A percentile compares a stretch with the other conserved stretches of the same genome.
phyloP scores from a whole-genome alignment of 495 filamentous ascomycete species.

The Articulospora tetracladia region DNA sequence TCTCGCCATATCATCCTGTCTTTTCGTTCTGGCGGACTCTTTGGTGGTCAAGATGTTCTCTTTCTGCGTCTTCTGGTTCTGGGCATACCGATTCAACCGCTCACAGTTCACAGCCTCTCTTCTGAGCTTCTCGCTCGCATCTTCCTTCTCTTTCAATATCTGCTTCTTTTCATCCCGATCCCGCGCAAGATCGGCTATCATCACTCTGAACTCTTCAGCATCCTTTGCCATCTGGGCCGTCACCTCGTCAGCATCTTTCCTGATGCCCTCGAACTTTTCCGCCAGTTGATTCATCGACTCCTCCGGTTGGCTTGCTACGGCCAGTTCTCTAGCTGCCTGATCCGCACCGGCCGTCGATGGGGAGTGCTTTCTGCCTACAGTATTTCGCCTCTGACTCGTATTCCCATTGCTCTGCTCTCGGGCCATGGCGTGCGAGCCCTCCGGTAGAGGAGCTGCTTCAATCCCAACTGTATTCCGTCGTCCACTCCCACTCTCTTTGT shows the following conservation, averaged over 20 bases:
- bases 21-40: slow-evolving; percentile 56
- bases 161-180: slow-evolving; percentile 72
- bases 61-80: slow-evolving; percentile 73
- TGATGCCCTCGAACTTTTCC: slow-evolving; percentile 64
- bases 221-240: slow-evolving; percentile 53
- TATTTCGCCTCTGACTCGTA: slow-evolving; percentile 57
- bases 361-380: slow-evolving; percentile 70
- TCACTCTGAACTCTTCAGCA: slow-evolving; percentile 68
- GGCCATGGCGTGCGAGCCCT: slow-evolving; percentile 47
- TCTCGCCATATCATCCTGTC: slow-evolving; percentile 49
- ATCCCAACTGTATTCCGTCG: slow-evolving; percentile 41
- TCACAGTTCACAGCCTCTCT: slow-evolving; percentile 78
- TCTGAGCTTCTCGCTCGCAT: slow-evolving; percentile 74
- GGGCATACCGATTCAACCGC: slow-evolving; percentile 76
- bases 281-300: slow-evolving; percentile 51
- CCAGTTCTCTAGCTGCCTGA: slow-evolving; percentile 36
- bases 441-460: slow-evolving; percentile 51
- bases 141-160: slow-evolving; percentile 78
- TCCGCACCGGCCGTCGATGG: slow-evolving; percentile 64
- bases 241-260: slow-evolving; percentile 64
- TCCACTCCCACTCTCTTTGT: slow-evolving; percentile 27
- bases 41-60: slow-evolving; percentile 77
- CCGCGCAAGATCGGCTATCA: slow-evolving; percentile 53
- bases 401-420: slow-evolving; percentile 60
- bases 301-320: slow-evolving; percentile 9